Conservation (phyloP, 2,329 filamentous ascomycete genomes). For the Cladosporium sp. region DNA sequence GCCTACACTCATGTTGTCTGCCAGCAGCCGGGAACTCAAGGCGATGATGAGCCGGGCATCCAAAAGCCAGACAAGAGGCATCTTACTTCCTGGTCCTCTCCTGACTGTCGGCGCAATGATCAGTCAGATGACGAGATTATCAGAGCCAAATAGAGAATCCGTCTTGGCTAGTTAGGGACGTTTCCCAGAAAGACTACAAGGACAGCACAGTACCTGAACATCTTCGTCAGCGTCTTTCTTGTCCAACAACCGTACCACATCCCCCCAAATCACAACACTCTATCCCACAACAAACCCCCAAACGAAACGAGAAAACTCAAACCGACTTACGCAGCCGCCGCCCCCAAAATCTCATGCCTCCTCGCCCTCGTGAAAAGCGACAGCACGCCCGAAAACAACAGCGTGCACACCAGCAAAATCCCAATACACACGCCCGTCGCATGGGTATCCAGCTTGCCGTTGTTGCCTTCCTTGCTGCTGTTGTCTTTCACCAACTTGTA, state of each 20-base stretch:
- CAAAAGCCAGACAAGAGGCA: too few species aligned
- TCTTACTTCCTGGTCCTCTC: too few species aligned
- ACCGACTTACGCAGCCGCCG: constrained; percentile 23
- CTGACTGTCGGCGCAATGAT: too few species aligned
- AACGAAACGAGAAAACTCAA: neutral
- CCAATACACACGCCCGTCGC: constrained; percentile 22
- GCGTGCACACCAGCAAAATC: constrained; percentile 22
- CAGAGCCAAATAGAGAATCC: too few species aligned
- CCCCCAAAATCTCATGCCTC: constrained; percentile 26
- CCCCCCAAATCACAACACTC: neutral
- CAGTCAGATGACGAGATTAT: too few species aligned
- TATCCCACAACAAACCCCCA: neutral
- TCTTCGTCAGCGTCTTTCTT: too few species aligned
- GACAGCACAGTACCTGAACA: constrained; percentile 9
- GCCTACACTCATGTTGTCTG: too few species aligned
- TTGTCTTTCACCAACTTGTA: constrained; percentile 22
- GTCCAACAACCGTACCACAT: too few species aligned
- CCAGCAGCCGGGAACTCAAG: too few species aligned
- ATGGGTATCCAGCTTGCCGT: constrained; percentile 11
- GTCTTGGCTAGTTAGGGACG: neutral
- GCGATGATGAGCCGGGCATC: too few species aligned
- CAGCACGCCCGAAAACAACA: constrained; percentile 24
- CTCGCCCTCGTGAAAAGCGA: constrained; percentile 24
- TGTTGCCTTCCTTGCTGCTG: neutral
- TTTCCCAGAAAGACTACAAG: constrained; percentile 7